phyloP scores from a whole-genome alignment of 192 early-diverging fungal genomes.

The Mortierella alpina region DNA sequence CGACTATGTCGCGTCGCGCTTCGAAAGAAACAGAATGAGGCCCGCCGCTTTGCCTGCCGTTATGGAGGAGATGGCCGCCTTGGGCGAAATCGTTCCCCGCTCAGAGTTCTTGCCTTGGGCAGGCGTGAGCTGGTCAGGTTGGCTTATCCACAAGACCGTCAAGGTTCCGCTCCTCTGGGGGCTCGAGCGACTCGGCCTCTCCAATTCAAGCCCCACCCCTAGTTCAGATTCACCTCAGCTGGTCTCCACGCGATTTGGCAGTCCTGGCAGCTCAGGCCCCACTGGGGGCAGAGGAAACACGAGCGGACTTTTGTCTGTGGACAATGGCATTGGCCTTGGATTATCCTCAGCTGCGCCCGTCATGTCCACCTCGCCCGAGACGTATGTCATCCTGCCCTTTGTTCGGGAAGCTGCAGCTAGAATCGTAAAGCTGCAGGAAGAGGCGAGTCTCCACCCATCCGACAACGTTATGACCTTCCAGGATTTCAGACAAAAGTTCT shows the following conservation, averaged over 20 bases:
- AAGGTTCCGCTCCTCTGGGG: constrained; percentile 44
- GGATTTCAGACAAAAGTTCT: constrained; percentile 49
- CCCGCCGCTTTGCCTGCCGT: constrained; percentile 34
- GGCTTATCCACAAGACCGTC: constrained; percentile 51
- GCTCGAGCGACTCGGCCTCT: constrained; percentile 39
- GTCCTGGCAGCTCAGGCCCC: not conserved
- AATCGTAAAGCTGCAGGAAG: constrained; percentile 41
- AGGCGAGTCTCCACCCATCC: constrained; percentile 24
- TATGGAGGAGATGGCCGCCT: constrained; percentile 32
- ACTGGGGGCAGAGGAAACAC: constrained; percentile 17
- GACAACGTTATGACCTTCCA: constrained; percentile 52
- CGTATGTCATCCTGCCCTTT: constrained; percentile 33
- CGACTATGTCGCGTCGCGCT: constrained; percentile 25
- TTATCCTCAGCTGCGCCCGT: not conserved
- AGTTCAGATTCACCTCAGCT: constrained; percentile 19
- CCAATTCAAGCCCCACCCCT: constrained; percentile 21
- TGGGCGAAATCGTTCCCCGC: constrained; percentile 25
- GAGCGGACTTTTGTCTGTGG: constrained; percentile 6
- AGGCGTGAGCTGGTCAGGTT: constrained; percentile 43
- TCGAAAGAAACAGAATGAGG: constrained; percentile 22
- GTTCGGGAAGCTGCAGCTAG: constrained; percentile 42
- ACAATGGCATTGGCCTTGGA: constrained; percentile 11
- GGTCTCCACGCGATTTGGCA: constrained; percentile 13
- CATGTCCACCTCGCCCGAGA: constrained; percentile 6
- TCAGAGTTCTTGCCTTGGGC: constrained; percentile 53